Evolutionary conservation across 345 rosid genomes (phyloP).

Genomic region (Eucalyptus regnans): DNA sequence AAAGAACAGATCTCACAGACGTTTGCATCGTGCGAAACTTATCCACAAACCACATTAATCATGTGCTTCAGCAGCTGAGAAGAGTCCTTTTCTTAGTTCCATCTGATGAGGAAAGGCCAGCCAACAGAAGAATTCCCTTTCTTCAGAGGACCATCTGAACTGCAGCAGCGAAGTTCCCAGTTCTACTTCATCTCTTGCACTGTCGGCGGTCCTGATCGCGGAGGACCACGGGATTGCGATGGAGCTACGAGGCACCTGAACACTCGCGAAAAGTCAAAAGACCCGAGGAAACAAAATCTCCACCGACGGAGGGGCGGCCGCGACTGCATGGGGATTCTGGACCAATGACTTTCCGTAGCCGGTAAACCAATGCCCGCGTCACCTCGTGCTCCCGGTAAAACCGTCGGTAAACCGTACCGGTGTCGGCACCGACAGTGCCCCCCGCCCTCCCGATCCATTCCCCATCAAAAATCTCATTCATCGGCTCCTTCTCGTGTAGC

Average conservation of each 20-base stretch:
- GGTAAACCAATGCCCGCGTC: neutral
- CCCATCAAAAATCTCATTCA: neutral
- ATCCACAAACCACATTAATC: neutral
- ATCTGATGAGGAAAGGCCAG: neutral
- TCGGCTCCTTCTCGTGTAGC: neutral
- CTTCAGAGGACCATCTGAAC: conserved; percentile 57
- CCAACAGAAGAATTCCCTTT: neutral
- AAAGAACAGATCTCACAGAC: too few relatives aligned
- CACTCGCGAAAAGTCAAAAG: neutral
- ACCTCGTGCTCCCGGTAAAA: neutral
- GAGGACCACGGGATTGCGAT: neutral
- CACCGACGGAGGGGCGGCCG: neutral
- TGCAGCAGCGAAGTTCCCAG: conserved; percentile 7
- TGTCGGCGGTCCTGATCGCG: neutral
- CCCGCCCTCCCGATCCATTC: neutral
- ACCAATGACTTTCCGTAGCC: neutral
- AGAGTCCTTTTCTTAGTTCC: neutral
- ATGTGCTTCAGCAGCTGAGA: neutral
- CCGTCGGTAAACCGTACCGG: neutral
- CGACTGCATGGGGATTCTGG: neutral
- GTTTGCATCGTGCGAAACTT: neutral
- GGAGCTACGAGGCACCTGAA: neutral
- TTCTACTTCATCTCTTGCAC: neutral
- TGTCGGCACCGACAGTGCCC: neutral
- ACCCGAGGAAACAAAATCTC: neutral